Evolutionary conservation across 1,284 basidiomycete genomes (phyloP), one percentile per base, ranked within the genome.

Genomic region (Rhodotorula mucilaginosa): DNA sequence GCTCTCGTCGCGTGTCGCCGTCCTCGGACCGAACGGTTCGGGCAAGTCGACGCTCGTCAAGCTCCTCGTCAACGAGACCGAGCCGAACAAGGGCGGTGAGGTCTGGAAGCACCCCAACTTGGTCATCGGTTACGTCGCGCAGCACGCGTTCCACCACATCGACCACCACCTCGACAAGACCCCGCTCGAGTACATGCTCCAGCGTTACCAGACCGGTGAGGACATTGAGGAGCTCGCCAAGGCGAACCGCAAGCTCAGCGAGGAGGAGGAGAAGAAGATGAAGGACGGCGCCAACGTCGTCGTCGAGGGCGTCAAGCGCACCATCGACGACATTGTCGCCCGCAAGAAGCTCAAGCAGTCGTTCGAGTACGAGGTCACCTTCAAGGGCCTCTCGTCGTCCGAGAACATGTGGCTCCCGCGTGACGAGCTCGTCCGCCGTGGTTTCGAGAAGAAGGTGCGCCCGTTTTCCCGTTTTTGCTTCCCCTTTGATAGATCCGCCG

Each of bases 281-380:
- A 93, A 95, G 87, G 93, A 97, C 80, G 94, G 95, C 59, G 87
- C 88, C 46, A 83, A 88, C 79, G 86, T 94, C 80, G 83, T 97
- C 79, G 86, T 94, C 76, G 95, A 97, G 82, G 94, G 94, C 74
- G 90, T 90, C 86, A 97, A 97, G 88, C 88, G 94, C 79, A 81
- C 89, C 80, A 97, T 97, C 79, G 94, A 97, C 74, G 95, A 97
- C 87, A 90, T 97, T 81, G 81, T 88, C 77, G 80, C 86, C 75
- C 90, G 94, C 83, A 97, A 97, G 90, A 97, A 97, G 87, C 88
- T 97, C 83, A 97, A 97, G 89, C 94, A 97, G 85, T 95, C 93
- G 44, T 97, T 96, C 85, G 94, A 97, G 86, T 97, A 97, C 82
- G 75, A 76, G 71, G 62, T 59, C 56, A 59, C 71, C 23, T 76